A percentile compares a stretch with the other conserved stretches of the same genome.
Conservation (phyloP, 768 basidiomycete species). For the Boletus patriciae region DNA sequence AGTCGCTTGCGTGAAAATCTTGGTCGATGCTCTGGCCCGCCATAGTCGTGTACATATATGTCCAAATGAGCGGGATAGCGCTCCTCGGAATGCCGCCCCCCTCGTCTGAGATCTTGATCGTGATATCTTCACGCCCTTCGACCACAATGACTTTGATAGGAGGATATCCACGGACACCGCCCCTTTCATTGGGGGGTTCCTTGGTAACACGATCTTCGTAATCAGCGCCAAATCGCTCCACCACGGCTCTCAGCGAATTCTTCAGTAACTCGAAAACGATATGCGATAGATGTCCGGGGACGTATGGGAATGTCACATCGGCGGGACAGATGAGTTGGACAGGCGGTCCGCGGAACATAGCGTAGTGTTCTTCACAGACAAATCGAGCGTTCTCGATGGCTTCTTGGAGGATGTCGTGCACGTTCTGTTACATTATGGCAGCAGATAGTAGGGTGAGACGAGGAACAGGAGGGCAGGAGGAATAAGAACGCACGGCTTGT, state of each 20-base stretch:
- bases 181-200: constrained; percentile 7
- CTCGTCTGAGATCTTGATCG: constrained; percentile 98
- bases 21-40: constrained; percentile 67
- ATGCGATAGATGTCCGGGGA: constrained; percentile 94
- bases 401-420: constrained; percentile 97
- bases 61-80: constrained; percentile 95
- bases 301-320: constrained; percentile 86
- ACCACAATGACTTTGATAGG: constrained; percentile 63
- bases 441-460: background rate
- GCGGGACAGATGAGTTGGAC: constrained; percentile 94
- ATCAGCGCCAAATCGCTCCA: constrained; percentile 86
- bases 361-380: constrained; percentile 94
- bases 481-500: constrained; percentile 59
- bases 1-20: constrained; percentile 79
- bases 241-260: constrained; percentile 95
- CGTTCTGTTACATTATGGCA: constrained; percentile 53
- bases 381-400: constrained; percentile 96
- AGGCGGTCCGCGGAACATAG: constrained; percentile 93
- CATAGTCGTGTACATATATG: constrained; percentile 97
- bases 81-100: constrained; percentile 86
- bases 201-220: constrained; percentile 49
- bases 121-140: constrained; percentile 96
- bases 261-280: constrained; percentile 97
- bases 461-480: background rate
- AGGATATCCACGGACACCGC: constrained; percentile 18